Base-by-base conservation (phyloP, 2,329 filamentous ascomycete genomes). In the Neofusicoccum sp. region DNA sequence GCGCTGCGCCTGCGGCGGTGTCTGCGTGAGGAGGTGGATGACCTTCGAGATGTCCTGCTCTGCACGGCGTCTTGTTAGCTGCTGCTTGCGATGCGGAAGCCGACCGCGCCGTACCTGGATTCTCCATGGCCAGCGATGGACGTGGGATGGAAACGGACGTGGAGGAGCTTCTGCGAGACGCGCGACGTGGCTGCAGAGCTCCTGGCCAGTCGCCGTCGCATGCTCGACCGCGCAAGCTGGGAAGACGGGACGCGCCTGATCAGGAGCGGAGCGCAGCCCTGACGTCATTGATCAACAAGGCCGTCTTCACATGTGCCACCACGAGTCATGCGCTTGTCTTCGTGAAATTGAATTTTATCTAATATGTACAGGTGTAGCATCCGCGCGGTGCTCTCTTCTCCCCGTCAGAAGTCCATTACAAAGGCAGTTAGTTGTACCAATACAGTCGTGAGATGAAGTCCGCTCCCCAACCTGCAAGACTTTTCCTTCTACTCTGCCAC, bases 1-100 rank as follows among this genome's bases (percentile, higher is more conserved):
- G 62, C 83, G 78, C 75, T 96, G 92, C 37, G 89, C 78, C 1
- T 84, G 80, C 0, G 89, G 88, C 0, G 84, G 82, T 49, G 89
- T 87, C 72, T 89, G 86, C 44, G 86, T 88, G 64, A 96, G 84
- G 39, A 84, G 79, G 64, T 83, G 83, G 74, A 96, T 90, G 60
- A 96, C 81, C 9, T 76, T 74, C 28, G 81, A 72, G 67, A 94
- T 89, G 66, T 96, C 88, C 50, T 77, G 71, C 31, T 81, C 81
- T 80, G 60, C 28, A 16, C 68, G 70, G 58, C 71, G 65, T 7
- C 28, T 6, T 31, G 44, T 67, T 37, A 68, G 64, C 52, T 47
- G 50, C 16, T 36, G 36, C 12, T 8, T 2, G 22, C 33, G 33
- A 43, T 44, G 52, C 14, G 36, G 33, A 7, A 16, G 22, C 33